Evolutionary conservation across 805 yeast species (phyloP), one percentile per base, ranked within the genome.

Genomic region (Cyberlindnera galapagoensis): DNA sequence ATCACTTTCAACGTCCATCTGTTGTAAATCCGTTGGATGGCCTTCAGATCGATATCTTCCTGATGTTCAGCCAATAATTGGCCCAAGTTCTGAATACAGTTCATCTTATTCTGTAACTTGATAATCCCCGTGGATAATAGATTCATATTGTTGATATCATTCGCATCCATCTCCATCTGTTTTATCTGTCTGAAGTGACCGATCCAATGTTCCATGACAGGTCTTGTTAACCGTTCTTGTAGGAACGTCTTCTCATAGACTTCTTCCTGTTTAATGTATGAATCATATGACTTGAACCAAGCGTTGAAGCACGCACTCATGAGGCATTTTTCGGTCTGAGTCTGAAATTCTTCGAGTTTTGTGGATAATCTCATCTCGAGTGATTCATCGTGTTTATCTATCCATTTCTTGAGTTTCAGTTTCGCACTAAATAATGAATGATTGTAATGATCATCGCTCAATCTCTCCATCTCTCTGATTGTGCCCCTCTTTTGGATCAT

Each of bases 1-100:
- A 62, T 39, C 19, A 47, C 38, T 28, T 49, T 46, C 38, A 62
- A 40, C 17, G 55, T 54, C 66, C 67, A 62, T 6, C 34, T 9
- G 26, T 57, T 60, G 38, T 59, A 31, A 32, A 42, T 43, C 26
- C 46, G 47, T 18, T 52, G 30, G 5, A 56, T 26, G 7, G 46
- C 16, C 13, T 39, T 36, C 14, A 54, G 28, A 15, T 54, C 47
- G 7, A 26, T 26, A 21, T 52, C 56, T 28, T 55, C 51, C 3
- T 38, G 22, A 17, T 42, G 35, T 9, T 46, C 51, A n/a, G 38
- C 30, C n/a, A 48, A 28, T 12, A 25, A 30, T 2, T 18, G 18
- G 2, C 49, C 33, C 21, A 57, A 34, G 2, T 50, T 46, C 6
- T 35, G 31, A 2, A 49, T 17, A 4, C 32, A 36, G 5, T 35